Base-by-base conservation (phyloP, 176 grass and related monocot species). In the Musa itinerans region DNA sequence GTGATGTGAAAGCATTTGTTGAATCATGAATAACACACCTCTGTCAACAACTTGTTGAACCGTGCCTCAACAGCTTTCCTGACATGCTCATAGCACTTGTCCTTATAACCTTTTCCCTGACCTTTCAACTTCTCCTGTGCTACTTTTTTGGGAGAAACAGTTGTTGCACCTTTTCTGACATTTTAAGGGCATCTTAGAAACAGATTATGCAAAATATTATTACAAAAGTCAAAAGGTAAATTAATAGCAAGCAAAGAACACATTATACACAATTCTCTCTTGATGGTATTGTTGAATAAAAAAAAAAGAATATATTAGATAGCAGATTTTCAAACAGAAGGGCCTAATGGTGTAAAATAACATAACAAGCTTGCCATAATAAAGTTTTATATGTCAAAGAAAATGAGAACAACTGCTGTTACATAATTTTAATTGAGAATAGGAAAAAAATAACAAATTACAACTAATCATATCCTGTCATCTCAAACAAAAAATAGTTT, bases 51-150 rank as follows among this genome's bases (percentile, higher is more conserved):
- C 69, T 88, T 95, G 82, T 89, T 83, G 73, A 95, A 99, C 65
- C 91, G 86, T 12, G 52, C 81, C 78, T 99, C 91, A 53, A 99
- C 96, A 85, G 96, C 83, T 88, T 92, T 95, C 55, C 96, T 80
- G 63, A 99, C 87, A 63, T 71, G 84, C 73, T 95, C 89, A 78
- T 99, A 99, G 72, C 91, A 99, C 84, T 99, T 99, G 71, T 99
- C 89, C 77, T 92, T 99, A 78, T 89, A 99, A 70, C 90, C 83
- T 81, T 99, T 99, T 88, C 86, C 89, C 79, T 89, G 90, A 68
- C 58, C 81, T 70, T 89, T 95, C 1, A 83, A 81, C 65, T 99
- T 99, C 56, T 90, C 89, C 85, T 86, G 88, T 75, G 76, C 64
- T 52, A 25, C 74, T 73, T 78, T 90, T 95, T 76, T 92, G 61